Percentiles rank a stretch among this genome's conserved stretches.
Conservation (phyloP, 371 early-diverging fungal species). For the Cokeromyces recurvatus region DNA sequence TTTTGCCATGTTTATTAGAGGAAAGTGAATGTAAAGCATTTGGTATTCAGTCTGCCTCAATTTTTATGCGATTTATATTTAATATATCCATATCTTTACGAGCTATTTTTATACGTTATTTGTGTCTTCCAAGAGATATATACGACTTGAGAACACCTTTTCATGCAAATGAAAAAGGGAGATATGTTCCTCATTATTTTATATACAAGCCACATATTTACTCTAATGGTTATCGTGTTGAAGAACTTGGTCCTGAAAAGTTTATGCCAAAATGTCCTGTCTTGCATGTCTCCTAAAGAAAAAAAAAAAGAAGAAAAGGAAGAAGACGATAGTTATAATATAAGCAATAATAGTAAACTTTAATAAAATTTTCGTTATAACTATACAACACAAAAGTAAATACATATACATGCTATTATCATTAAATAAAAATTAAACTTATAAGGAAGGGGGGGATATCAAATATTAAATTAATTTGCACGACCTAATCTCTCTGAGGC, state of each 20-base stretch:
- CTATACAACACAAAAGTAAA: too few relatives aligned
- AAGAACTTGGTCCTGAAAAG: slow-evolving; percentile 25
- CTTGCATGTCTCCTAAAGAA: slow-evolving; percentile 4
- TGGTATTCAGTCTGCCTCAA: slow-evolving; percentile 8
- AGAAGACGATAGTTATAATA: too few relatives aligned
- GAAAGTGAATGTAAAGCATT: slow-evolving; percentile 17
- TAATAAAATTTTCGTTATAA: too few relatives aligned
- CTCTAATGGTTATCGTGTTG: slow-evolving; percentile 16
- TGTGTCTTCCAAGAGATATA: slow-evolving; percentile 15
- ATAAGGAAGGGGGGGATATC: too few relatives aligned
- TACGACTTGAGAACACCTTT: slow-evolving; percentile 23
- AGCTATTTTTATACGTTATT: slow-evolving; percentile 13
- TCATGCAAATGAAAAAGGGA: slow-evolving; percentile 14
- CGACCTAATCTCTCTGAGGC: slow-evolving; percentile 22
- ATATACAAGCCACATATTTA: slow-evolving; percentile 19
- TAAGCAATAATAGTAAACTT: too few relatives aligned
- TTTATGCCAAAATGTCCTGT: slow-evolving; percentile 26
- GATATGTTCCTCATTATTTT: slow-evolving; percentile 20
- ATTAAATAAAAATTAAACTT: too few relatives aligned
- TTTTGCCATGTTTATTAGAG: slow-evolving; percentile 21
- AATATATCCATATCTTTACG: slow-evolving; percentile 6
- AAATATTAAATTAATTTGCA: slow-evolving; percentile 15
- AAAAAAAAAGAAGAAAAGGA: not conserved
- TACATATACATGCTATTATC: too few relatives aligned
- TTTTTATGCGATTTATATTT: slow-evolving; percentile 1